These are phyloP conservation scores for Populus ilicifolia DNA, from an alignment of 345 rosid species.

Conservation along the genomic window DNA sequence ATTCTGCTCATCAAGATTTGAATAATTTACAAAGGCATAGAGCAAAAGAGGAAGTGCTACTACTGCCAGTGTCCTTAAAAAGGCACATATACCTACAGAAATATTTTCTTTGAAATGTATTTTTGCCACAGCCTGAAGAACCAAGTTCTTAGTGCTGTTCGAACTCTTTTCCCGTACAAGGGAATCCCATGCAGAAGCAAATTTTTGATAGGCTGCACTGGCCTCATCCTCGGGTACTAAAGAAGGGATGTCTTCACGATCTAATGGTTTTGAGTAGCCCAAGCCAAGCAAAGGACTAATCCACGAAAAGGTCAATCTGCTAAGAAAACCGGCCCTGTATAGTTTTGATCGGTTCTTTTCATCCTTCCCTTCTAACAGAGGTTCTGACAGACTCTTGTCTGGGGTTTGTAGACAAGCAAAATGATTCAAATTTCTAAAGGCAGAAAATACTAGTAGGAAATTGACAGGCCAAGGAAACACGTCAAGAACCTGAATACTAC, in stretches of 20 bases:
- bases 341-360: conserved; percentile 5
- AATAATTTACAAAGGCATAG: conserved; percentile 45
- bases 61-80: conserved; percentile 24
- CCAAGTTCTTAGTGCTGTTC: neutral
- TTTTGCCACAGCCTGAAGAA: conserved; percentile 7
- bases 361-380: conserved; percentile 33
- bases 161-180: neutral
- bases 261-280: conserved; percentile 25
- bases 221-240: conserved; percentile 25
- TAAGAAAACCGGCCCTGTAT: conserved; percentile 12
- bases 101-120: conserved; percentile 20
- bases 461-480: conserved; percentile 43
- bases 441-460: conserved; percentile 53
- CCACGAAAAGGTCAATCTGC: conserved; percentile 32
- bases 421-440: conserved; percentile 36
- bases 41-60: conserved; percentile 29
- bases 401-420: conserved; percentile 8
- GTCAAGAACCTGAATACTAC: conserved; percentile 33
- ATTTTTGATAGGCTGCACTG: conserved; percentile 15
- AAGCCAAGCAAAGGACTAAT: conserved; percentile 24
- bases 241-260: conserved; percentile 28
- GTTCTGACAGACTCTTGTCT: conserved; percentile 41
- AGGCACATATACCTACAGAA: conserved; percentile 17
- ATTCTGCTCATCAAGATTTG: conserved; percentile 31
- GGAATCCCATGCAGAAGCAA: conserved; percentile 10